phyloP scores from a whole-genome alignment of 2,329 filamentous ascomycete species.

The Cladophialophora exuberans region DNA sequence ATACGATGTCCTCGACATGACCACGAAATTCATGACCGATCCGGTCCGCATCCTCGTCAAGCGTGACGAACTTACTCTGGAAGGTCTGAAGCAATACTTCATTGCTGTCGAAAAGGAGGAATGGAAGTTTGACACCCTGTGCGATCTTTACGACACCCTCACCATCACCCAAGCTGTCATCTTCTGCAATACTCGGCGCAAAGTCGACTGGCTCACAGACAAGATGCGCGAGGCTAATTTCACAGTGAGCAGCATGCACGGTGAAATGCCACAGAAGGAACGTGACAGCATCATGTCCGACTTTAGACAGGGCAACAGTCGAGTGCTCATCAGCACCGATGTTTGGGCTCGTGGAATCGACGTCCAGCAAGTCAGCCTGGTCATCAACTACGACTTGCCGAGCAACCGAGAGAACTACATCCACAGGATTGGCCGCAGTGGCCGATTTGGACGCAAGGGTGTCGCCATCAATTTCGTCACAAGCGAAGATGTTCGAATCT shows the following conservation, averaged over 20 bases:
- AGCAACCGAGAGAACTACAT: slow-evolving; percentile 99
- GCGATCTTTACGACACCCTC: slow-evolving; percentile 96
- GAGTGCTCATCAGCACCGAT: slow-evolving; percentile 95
- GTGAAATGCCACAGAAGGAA: slow-evolving; percentile 98
- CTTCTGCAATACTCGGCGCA: slow-evolving; percentile 98
- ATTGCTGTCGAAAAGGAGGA: slow-evolving; percentile 99
- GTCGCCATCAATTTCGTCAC: slow-evolving; percentile 99
- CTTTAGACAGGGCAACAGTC: slow-evolving; percentile 93
- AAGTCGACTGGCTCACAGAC: slow-evolving; percentile 99
- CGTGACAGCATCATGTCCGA: slow-evolving; percentile 99
- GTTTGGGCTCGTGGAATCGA: slow-evolving; percentile 99
- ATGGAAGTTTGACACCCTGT: slow-evolving; percentile 99
- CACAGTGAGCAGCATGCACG: slow-evolving; percentile 97
- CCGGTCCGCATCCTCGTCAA: slow-evolving; percentile 96
- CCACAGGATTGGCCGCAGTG: slow-evolving; percentile 94
- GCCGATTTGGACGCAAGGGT: slow-evolving; percentile 95
- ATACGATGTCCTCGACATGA: slow-evolving; percentile 98
- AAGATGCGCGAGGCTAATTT: slow-evolving; percentile 99
- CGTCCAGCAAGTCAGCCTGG: slow-evolving; percentile 95
- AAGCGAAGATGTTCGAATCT: slow-evolving; percentile 94
- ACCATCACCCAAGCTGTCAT: slow-evolving; percentile 99
- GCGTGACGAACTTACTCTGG: slow-evolving; percentile 96
- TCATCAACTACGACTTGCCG: slow-evolving; percentile 98
- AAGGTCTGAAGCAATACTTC: slow-evolving; percentile 98
- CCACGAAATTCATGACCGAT: slow-evolving; percentile 99